A percentile compares a stretch with the other conserved stretches of the same genome.
Evolutionary conservation across 441 rosid species (phyloP).

Genomic region (Euphorbia corollata): DNA sequence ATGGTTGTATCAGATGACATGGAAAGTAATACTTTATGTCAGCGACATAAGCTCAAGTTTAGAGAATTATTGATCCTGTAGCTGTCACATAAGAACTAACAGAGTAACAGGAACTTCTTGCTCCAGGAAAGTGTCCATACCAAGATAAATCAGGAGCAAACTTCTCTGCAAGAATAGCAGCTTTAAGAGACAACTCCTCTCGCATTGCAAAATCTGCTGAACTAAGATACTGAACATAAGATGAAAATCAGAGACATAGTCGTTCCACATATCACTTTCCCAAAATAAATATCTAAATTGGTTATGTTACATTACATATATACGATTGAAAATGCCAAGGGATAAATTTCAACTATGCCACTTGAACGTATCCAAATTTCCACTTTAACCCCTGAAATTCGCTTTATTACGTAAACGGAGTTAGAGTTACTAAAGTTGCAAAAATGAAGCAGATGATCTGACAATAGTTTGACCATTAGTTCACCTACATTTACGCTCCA

Average conservation of each 20-base stretch:
- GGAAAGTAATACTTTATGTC: slow-evolving; percentile 8
- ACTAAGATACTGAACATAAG: slow-evolving; percentile 77
- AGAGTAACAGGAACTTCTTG: neutral
- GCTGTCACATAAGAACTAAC: slow-evolving; percentile 2
- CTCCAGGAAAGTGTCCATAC: slow-evolving; percentile 37
- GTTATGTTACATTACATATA: neutral
- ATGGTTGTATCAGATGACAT: slow-evolving; percentile 8
- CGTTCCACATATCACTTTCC: slow-evolving; percentile 15
- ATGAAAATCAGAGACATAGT: slow-evolving; percentile 20
- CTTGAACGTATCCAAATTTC: neutral
- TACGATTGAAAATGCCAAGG: neutral
- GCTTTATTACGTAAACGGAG: neutral
- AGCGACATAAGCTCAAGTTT: slow-evolving; percentile 7
- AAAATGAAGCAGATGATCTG: neutral
- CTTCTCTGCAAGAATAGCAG: slow-evolving; percentile 98
- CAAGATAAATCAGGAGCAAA: slow-evolving; percentile 99
- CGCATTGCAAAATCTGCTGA: slow-evolving; percentile 97
- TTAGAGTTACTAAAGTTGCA: neutral
- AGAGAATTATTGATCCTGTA: neutral
- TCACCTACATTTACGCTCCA: neutral
- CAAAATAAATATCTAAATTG: neutral
- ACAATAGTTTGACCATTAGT: neutral
- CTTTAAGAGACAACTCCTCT: slow-evolving; percentile 94
- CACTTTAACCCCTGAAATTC: neutral
- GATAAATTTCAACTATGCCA: neutral